A percentile compares a stretch with the other conserved stretches of the same genome.
Evolutionary conservation across 1,284 basidiomycete species (phyloP).

Genomic region (Coniophora puteana): DNA sequence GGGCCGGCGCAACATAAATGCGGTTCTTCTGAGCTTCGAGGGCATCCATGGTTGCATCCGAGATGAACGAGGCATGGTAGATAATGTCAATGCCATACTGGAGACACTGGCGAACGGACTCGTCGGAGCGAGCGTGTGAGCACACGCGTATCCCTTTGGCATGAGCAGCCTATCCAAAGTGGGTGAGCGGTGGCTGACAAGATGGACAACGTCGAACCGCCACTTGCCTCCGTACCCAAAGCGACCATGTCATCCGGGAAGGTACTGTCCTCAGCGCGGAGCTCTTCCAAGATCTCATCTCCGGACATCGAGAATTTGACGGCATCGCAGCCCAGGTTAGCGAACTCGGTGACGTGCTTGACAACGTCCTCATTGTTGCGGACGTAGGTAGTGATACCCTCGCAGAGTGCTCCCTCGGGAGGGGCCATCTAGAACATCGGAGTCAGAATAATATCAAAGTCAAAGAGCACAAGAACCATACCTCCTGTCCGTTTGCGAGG

Average conservation of each 20-base stretch:
- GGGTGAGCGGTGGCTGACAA: background rate
- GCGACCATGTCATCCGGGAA: slow-evolving; percentile 29
- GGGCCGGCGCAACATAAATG: slow-evolving; percentile 25
- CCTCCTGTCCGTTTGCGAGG: slow-evolving; percentile 28
- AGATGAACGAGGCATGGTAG: slow-evolving; percentile 29
- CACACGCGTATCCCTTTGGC: slow-evolving; percentile 27
- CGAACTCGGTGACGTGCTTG: slow-evolving; percentile 14
- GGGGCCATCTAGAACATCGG: slow-evolving; percentile 24
- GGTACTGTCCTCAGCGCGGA: slow-evolving; percentile 30
- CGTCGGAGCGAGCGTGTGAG: slow-evolving; percentile 29
- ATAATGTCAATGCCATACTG: slow-evolving; percentile 30
- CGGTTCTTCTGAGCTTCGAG: slow-evolving; percentile 30
- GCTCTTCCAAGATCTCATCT: slow-evolving; percentile 30
- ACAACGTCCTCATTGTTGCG: slow-evolving; percentile 21
- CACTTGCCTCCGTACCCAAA: slow-evolving; percentile 23
- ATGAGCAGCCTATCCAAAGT: slow-evolving; percentile 19
- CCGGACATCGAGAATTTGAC: slow-evolving; percentile 31
- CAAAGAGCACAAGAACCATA: slow-evolving; percentile 1
- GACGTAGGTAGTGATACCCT: slow-evolving; percentile 28
- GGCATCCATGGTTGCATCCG: slow-evolving; percentile 27
- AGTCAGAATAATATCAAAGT: background rate
- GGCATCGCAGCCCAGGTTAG: slow-evolving; percentile 19
- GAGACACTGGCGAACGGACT: slow-evolving; percentile 24
- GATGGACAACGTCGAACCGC: background rate
- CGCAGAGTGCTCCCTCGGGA: slow-evolving; percentile 23